Evolutionary conservation across 345 rosid species (phyloP).

Genomic region (Lepidium aucheri): DNA sequence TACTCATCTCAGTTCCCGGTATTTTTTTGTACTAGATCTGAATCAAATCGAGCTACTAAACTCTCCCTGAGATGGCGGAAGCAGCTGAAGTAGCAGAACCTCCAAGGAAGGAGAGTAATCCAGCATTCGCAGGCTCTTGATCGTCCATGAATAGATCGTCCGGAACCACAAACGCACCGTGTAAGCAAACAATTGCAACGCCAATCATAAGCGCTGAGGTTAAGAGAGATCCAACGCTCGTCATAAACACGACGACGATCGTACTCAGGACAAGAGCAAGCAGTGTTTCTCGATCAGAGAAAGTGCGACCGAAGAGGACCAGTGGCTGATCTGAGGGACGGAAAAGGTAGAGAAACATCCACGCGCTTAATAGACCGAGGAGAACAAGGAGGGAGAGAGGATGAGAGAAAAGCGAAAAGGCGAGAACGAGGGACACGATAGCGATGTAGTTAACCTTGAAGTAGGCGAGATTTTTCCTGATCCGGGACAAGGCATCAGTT

Average conservation of each 20-base stretch:
- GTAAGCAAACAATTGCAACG: constrained; percentile 58
- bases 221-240: constrained; percentile 67
- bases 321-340: constrained; percentile 76
- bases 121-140: constrained; percentile 53
- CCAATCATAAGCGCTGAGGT: constrained; percentile 67
- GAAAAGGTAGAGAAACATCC: constrained; percentile 66
- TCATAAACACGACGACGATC: constrained; percentile 60
- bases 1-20: constrained; percentile 5
- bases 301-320: constrained; percentile 55
- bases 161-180: constrained; percentile 80
- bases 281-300: constrained; percentile 70
- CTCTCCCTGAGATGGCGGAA: constrained; percentile 48
- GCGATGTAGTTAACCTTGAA: constrained; percentile 71
- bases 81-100: constrained; percentile 57
- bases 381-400: constrained; percentile 76
- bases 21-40: background rate
- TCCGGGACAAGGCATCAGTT: constrained; percentile 63
- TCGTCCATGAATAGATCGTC: constrained; percentile 83
- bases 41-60: constrained; percentile 17
- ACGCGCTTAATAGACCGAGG: constrained; percentile 45
- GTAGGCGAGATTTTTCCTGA: constrained; percentile 52
- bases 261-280: constrained; percentile 47
- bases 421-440: constrained; percentile 50
- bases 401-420: constrained; percentile 59
- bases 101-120: constrained; percentile 67